Evolutionary conservation across 495 filamentous ascomycete species (phyloP), one percentile per base, ranked within the genome.

Genomic region (Peziza echinospora): DNA sequence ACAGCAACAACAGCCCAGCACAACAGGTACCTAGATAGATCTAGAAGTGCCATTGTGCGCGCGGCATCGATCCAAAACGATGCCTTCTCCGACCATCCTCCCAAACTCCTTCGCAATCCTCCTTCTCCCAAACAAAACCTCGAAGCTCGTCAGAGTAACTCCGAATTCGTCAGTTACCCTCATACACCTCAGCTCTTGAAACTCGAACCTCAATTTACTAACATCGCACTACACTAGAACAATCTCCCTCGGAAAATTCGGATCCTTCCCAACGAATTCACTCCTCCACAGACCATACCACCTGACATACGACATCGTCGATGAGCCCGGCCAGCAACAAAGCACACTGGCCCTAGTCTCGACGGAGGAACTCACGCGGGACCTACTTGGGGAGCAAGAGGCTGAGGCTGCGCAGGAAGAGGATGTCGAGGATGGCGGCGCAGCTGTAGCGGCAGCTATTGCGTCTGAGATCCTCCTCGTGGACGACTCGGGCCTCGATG

Each of bases 231-330:
- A n/a, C n/a, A n/a, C n/a, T n/a, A 94, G 85, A 17, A 78, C 71
- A 22, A 78, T 93, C 43, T 81, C 76, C 10, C 65, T 93, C 24
- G 85, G 84, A 25, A 93, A 92, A 73, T 92, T 82, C 57, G 89
- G 91, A 45, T 70, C 70, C 2, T 93, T 96, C 55, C 76, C 81
- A 19, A 71, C 81, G 5, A 93, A 94, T 55, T 71, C 82, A 16
- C 72, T 97, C 26, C 69, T 97, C 28, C 80, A 81, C 9, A 76
- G 89, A 13, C 89, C 89, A 0, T 93, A 82, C 62, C 71, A 93
- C 64, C 66, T 89, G 41, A 93, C 84, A 5, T 97, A 78, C 58
- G 89, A 97, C 58, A 65, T 97, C 8, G 70, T 78, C 43, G 84
- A 93, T 53, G 70, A 71, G 49, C 58, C 62, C 0, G 66, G 68